Conservation (phyloP, 1,284 basidiomycete genomes). For the Rhodotorula sp. region DNA sequence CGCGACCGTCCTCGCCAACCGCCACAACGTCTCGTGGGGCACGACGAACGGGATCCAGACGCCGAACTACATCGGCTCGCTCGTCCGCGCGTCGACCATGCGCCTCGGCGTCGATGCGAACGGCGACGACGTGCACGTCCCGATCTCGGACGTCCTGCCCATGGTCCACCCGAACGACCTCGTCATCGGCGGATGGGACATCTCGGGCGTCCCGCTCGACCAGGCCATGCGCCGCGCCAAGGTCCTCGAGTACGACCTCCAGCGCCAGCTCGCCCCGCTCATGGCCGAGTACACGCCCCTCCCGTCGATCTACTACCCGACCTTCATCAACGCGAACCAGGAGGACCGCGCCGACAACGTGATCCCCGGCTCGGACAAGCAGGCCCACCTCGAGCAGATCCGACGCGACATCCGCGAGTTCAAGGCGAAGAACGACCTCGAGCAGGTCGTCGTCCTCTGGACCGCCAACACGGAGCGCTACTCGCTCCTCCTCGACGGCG, state of each 20-base stretch:
- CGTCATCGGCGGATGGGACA: conserved; percentile 97
- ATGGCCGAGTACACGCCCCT: conserved; percentile 83
- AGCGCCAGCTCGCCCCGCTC: conserved; percentile 85
- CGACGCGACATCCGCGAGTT: conserved; percentile 91
- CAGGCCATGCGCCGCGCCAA: conserved; percentile 89
- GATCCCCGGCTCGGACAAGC: conserved; percentile 81
- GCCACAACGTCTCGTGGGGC: conserved; percentile 90
- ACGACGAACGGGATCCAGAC: conserved; percentile 89
- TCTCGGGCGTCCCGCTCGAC: conserved; percentile 79
- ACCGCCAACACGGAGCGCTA: conserved; percentile 96
- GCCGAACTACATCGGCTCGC: conserved; percentile 86
- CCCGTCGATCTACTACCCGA: conserved; percentile 73
- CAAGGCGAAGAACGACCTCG: conserved; percentile 78
- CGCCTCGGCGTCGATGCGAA: conserved; percentile 80
- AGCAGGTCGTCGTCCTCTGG: conserved; percentile 56
- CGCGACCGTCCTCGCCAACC: conserved; percentile 94
- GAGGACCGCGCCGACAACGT: conserved; percentile 92
- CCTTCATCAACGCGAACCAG: conserved; percentile 97
- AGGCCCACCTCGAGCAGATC: conserved; percentile 85
- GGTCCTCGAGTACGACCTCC: conserved; percentile 94
- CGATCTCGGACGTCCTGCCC: conserved; percentile 87
- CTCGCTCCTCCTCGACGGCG: conserved; percentile 86
- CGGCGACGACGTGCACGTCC: conserved; percentile 89
- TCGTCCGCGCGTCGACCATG: conserved; percentile 91
- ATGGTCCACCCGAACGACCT: conserved; percentile 99